Percentiles rank a stretch among this genome's conserved stretches.
These are phyloP conservation scores for Ganoderma multipileum DNA, from an alignment of 1,284 basidiomycete species.

Conservation along the genomic window DNA sequence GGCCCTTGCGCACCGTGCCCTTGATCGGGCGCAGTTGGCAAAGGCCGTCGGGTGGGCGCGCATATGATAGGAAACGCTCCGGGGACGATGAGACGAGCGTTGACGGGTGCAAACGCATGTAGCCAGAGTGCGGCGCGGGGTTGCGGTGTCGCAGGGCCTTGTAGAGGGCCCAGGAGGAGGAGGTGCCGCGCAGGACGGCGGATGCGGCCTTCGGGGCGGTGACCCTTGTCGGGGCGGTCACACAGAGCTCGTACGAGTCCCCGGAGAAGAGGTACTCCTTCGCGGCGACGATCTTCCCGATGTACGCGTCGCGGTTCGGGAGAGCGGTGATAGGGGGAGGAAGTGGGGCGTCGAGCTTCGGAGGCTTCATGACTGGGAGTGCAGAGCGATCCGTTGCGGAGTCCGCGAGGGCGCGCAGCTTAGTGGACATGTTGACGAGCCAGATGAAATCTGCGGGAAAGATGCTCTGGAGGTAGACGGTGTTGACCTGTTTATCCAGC, in stretches of 20 bases:
- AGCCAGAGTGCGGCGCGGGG: conserved; percentile 92
- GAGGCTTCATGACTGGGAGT: conserved; percentile 4
- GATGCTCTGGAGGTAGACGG: conserved; percentile 69
- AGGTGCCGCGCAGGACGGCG: conserved; percentile 45
- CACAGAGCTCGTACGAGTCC: conserved; percentile 96
- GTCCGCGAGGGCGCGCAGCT: conserved; percentile 31
- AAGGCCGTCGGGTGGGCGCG: conserved; percentile 62
- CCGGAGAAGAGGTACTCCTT: conserved; percentile 84
- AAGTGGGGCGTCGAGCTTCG: conserved; percentile 15
- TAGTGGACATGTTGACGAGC: conserved; percentile 51
- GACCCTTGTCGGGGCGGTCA: conserved; percentile 81
- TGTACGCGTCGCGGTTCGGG: conserved; percentile 70
- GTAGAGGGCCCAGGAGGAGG: conserved; percentile 76
- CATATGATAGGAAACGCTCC: conserved; percentile 92
- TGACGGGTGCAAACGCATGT: conserved; percentile 72
- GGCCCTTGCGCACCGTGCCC: conserved; percentile 82
- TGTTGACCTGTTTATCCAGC: conserved; percentile 57
- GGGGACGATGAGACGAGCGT: conserved; percentile 86
- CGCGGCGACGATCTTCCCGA: conserved; percentile 74
- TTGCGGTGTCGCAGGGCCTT: conserved; percentile 78
- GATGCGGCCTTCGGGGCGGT: conserved; percentile 44
- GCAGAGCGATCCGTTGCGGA: neutral
- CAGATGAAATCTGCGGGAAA: conserved; percentile 63
- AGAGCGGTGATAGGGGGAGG: conserved; percentile 47
- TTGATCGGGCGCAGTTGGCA: conserved; percentile 97